phyloP scores from a whole-genome alignment of 257 asterid genomes.

The Solanum pinnatisectum region DNA sequence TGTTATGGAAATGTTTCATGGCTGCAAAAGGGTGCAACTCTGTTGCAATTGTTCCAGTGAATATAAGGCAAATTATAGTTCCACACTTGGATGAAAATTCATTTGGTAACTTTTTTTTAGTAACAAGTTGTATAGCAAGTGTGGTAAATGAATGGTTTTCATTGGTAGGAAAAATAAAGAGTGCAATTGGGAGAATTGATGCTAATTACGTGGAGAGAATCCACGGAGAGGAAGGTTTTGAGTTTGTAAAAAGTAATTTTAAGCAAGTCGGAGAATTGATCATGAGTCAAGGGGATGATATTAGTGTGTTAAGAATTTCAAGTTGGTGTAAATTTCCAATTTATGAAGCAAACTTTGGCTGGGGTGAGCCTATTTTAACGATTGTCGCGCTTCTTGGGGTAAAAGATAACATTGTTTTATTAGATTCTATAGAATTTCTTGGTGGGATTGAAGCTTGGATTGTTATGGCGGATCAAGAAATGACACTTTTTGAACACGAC shows the following conservation, averaged over 20 bases:
- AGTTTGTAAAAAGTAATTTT: slow-evolving; percentile 30
- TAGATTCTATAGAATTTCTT: slow-evolving; percentile 10
- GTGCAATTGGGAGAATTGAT: slow-evolving; percentile 23
- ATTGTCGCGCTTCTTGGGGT: slow-evolving; percentile 9
- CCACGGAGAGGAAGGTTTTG: slow-evolving; percentile 27
- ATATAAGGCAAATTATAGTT: slow-evolving; percentile 28
- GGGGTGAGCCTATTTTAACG: slow-evolving; percentile 54
- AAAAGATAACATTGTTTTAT: slow-evolving; percentile 1
- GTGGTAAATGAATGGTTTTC: slow-evolving; percentile 22
- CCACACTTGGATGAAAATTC: slow-evolving; percentile 26
- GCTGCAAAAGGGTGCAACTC: slow-evolving; percentile 20
- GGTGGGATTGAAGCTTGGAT: slow-evolving; percentile 29
- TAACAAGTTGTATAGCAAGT: slow-evolving; percentile 11
- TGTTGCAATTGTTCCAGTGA: slow-evolving; percentile 34
- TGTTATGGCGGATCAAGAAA: slow-evolving; percentile 9
- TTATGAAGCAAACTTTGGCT: slow-evolving; percentile 40
- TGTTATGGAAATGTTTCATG: slow-evolving; percentile 37
- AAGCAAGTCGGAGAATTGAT: neutral
- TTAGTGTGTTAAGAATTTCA: slow-evolving; percentile 22
- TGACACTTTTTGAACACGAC: slow-evolving; percentile 10
- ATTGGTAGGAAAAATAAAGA: slow-evolving; percentile 31
- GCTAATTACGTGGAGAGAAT: slow-evolving; percentile 9
- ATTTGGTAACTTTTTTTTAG: slow-evolving; percentile 54
- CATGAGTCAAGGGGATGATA: neutral
- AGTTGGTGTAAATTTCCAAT: slow-evolving; percentile 40